phyloP scores from a whole-genome alignment of 495 filamentous ascomycete genomes.

The Podospora bellae-mahoneyi region DNA sequence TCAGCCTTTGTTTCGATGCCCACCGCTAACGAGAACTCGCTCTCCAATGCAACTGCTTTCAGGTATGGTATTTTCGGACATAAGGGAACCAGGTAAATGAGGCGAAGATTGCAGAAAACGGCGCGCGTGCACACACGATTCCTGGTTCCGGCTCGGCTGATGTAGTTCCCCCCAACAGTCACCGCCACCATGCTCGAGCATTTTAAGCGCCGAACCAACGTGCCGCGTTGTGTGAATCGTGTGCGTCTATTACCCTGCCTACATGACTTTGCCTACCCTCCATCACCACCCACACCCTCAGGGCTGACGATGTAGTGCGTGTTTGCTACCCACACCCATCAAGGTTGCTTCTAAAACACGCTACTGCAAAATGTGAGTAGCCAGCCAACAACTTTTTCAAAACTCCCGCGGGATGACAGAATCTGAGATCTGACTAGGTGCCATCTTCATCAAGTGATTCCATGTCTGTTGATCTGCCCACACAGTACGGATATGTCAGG shows the following conservation, averaged over 20 bases:
- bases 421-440: no score
- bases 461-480: no score
- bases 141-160: not conserved
- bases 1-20: no score
- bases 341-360: no score
- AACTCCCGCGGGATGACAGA: no score
- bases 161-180: not conserved
- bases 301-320: no score
- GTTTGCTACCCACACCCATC: not conserved
- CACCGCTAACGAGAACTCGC: no score
- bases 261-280: not conserved
- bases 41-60: not conserved
- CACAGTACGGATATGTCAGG: no score
- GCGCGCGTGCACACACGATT: not conserved
- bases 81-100: not conserved
- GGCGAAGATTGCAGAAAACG: not conserved
- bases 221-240: not conserved
- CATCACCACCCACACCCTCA: not conserved
- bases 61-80: not conserved
- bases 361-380: no score
- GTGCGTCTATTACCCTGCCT: not conserved
- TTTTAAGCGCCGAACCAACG: not conserved
- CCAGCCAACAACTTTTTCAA: no score
- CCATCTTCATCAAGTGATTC: no score
- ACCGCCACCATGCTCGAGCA: not conserved